These are phyloP conservation scores for Dysphania ambrosioides DNA, from an alignment of 148 eudicot species.

Conservation along the genomic window DNA sequence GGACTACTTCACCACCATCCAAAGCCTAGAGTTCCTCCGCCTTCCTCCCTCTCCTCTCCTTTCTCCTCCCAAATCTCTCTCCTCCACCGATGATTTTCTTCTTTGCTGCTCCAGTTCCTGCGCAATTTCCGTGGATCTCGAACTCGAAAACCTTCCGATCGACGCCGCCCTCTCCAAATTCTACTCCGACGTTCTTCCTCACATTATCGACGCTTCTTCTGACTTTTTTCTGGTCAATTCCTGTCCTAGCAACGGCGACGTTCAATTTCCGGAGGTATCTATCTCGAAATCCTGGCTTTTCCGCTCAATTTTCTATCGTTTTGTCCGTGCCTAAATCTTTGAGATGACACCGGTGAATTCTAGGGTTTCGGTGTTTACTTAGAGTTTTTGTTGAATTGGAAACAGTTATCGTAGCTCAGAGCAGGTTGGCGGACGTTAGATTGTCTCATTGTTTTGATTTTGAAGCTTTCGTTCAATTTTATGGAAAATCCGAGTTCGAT, in stretches of 20 bases:
- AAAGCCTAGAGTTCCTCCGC: slow-evolving; percentile 59
- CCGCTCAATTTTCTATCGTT: background rate
- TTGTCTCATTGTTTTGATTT: background rate
- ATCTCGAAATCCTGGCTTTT: background rate
- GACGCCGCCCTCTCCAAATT: slow-evolving; percentile 55
- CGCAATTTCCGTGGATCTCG: slow-evolving; percentile 22
- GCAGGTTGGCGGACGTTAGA: background rate
- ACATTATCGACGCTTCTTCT: slow-evolving; percentile 23
- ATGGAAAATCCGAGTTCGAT: background rate
- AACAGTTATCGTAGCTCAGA: background rate
- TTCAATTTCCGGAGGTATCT: slow-evolving; percentile 24
- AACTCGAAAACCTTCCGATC: slow-evolving; percentile 40
- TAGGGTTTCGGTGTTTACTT: too few relatives aligned
- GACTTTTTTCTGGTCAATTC: slow-evolving; percentile 13
- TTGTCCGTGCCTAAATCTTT: background rate
- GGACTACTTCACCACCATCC: slow-evolving; percentile 34
- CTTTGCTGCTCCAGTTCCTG: slow-evolving; percentile 36
- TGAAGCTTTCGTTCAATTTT: background rate
- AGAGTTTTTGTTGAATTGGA: background rate
- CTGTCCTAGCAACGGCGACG: background rate
- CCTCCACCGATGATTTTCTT: slow-evolving; percentile 20
- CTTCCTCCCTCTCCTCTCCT: too few relatives aligned
- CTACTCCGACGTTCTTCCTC: slow-evolving; percentile 63
- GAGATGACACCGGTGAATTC: background rate
- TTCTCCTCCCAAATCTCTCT: slow-evolving; percentile 10